Percentiles rank a stretch among this genome's conserved stretches.
These are phyloP conservation scores for Sungouiozyma intestinalis DNA, from an alignment of 805 yeast genomes.

Conservation along the genomic window DNA sequence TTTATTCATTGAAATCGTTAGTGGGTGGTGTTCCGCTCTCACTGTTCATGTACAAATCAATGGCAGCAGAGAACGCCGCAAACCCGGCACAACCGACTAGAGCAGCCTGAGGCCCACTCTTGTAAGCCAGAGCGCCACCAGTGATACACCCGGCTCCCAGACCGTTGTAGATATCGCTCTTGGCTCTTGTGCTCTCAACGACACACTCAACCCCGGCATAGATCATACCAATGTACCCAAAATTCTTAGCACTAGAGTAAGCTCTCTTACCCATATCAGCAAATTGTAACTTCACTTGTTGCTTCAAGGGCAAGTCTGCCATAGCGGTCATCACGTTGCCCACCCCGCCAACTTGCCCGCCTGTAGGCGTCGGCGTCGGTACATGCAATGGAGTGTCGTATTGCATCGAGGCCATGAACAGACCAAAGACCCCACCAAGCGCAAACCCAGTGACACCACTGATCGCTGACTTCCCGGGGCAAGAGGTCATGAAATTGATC, in stretches of 20 bases:
- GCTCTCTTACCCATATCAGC: slow-evolving; percentile 86
- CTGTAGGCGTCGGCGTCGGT: slow-evolving; percentile 15
- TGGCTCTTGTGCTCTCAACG: slow-evolving; percentile 77
- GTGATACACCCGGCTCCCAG: slow-evolving; percentile 90
- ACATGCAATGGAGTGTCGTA: slow-evolving; percentile 35
- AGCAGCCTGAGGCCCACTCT: slow-evolving; percentile 91
- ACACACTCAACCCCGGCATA: slow-evolving; percentile 89
- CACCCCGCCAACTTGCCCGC: slow-evolving; percentile 4
- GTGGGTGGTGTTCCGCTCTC: slow-evolving; percentile 77
- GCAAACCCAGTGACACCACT: slow-evolving; percentile 92
- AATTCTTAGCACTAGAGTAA: slow-evolving; percentile 83
- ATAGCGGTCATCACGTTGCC: slow-evolving; percentile 37
- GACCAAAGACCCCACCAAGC: slow-evolving; percentile 90
- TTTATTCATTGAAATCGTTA: slow-evolving; percentile 68
- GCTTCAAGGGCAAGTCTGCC: slow-evolving; percentile 78
- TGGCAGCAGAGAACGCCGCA: slow-evolving; percentile 86
- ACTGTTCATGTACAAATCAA: slow-evolving; percentile 76
- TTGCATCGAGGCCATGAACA: slow-evolving; percentile 71
- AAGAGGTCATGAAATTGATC: slow-evolving; percentile 77
- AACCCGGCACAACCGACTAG: slow-evolving; percentile 92
- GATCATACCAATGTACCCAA: slow-evolving; percentile 85
- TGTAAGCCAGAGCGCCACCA: slow-evolving; percentile 90
- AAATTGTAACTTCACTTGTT: slow-evolving; percentile 86
- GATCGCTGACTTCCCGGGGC: slow-evolving; percentile 88
- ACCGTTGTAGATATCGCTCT: slow-evolving; percentile 87